These are phyloP conservation scores for Passalora sequoiae DNA, from an alignment of 2,329 filamentous ascomycete genomes.

Conservation along the genomic window DNA sequence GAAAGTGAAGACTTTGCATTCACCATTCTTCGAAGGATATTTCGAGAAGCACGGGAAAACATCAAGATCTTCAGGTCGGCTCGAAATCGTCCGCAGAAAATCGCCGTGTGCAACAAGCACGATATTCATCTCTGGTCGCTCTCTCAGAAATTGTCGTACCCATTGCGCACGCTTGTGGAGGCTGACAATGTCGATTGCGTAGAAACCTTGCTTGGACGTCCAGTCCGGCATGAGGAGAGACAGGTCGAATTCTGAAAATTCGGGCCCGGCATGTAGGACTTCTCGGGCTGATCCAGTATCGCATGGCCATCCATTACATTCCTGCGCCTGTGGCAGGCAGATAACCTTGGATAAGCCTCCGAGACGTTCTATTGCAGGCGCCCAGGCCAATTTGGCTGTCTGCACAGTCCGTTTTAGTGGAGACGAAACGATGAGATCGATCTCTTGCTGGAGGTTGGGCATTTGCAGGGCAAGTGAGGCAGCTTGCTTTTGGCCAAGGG, in stretches of 20 bases:
- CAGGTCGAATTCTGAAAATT: conserved; percentile 30
- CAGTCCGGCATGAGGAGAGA: conserved; percentile 27
- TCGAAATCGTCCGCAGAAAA: conserved; percentile 28
- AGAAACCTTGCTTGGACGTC: conserved; percentile 32
- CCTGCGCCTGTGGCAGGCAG: conserved; percentile 30
- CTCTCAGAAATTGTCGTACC: conserved; percentile 29
- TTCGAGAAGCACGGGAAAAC: conserved; percentile 28
- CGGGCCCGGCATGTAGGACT: conserved; percentile 24
- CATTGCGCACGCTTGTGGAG: conserved; percentile 27
- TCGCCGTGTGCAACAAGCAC: conserved; percentile 33
- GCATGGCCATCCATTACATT: conserved; percentile 32
- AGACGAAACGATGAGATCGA: conserved; percentile 29
- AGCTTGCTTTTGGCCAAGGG: conserved; percentile 33
- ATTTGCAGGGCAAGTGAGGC: conserved; percentile 26
- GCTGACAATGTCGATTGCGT: conserved; percentile 16
- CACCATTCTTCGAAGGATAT: conserved; percentile 33
- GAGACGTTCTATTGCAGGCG: conserved; percentile 26
- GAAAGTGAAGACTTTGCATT: conserved; percentile 28
- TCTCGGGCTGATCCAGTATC: conserved; percentile 28
- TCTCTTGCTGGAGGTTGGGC: conserved; percentile 21
- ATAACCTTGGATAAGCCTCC: conserved; percentile 27
- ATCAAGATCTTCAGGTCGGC: conserved; percentile 18
- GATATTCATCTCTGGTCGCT: conserved; percentile 30
- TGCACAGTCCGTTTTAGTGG: conserved; percentile 32
- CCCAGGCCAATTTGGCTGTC: conserved; percentile 30